Base-by-base conservation (phyloP, 2,329 filamentous ascomycete species). In the Huntiella savannae region DNA sequence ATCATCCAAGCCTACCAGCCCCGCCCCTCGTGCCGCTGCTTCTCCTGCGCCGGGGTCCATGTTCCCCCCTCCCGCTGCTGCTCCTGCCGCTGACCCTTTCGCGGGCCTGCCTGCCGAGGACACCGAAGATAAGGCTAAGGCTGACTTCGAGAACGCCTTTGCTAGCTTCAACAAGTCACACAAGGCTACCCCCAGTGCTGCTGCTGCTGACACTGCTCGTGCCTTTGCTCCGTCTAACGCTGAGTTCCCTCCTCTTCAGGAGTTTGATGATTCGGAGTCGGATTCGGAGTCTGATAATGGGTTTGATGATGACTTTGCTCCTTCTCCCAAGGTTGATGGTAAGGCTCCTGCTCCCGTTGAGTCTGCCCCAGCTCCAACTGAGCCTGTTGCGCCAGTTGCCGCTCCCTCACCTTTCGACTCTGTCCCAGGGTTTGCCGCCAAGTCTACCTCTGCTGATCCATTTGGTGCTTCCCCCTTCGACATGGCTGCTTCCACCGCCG, bases 171-270 rank as follows among this genome's bases (percentile, higher is more conserved):
- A 68, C 45, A 68, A 63, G 41, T 63, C 67, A 41, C 69, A 68
- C 54, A 73, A 71, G 55, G 61, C 58, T 43, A 67, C 66, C 50
- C 65, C 64, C 45, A 36, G 28, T 12, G 41, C 19, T 15, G 37
- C 37, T 3, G 36, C 48, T 28, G 39, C 41, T 8, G 45, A 47
- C 13, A 68, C 65, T 49, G 52, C 60, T 4, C 51, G 57, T 5
- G 60, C 62, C 13, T 65, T 66, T 11, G 56, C 60, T n/a, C 57
- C 63, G 2, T 59, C 70, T 2, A 71, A 77, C 56, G 70, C 75
- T 16, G 91, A 96, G 58, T 96, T 96, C 57, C 91, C 91, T 32
- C 91, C 88, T 1, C 94, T 96, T 50, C 78, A 80, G n/a, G 84
- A 88, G 58, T 64, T 95, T 49, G 80, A 82, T 51, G 83, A 88